Percentiles rank a stretch among this genome's conserved stretches.
Conservation (phyloP, 2,329 filamentous ascomycete species). For the Aspergillus calidoustus region DNA sequence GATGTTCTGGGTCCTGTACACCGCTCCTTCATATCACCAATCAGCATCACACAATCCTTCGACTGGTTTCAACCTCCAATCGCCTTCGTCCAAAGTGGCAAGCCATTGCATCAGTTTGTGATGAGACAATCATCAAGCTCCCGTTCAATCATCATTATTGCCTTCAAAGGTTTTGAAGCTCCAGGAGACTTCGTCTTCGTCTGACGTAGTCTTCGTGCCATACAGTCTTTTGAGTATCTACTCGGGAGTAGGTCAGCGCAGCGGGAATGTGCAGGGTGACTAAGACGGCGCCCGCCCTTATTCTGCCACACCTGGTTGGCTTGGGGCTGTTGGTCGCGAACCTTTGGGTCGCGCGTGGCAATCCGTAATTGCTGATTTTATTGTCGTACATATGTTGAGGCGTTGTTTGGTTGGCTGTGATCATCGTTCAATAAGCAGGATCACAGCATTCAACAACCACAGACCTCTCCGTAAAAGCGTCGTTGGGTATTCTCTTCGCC, state of each 20-base stretch:
- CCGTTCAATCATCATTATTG: slow-evolving; percentile 5
- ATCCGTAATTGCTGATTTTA: slow-evolving; percentile 18
- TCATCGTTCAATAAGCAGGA: slow-evolving; percentile 12
- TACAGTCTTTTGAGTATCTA: neutral
- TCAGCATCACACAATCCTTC: slow-evolving; percentile 18
- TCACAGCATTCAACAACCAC: neutral
- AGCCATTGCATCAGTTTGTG: slow-evolving; percentile 23
- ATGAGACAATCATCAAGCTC: slow-evolving; percentile 19
- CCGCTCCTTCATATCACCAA: slow-evolving; percentile 31
- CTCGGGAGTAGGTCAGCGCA: neutral
- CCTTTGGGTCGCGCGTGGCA: slow-evolving; percentile 24
- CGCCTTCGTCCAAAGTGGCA: slow-evolving; percentile 13
- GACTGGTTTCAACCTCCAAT: slow-evolving; percentile 11
- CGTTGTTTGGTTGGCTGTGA: slow-evolving; percentile 11
- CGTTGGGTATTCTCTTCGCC: too few species aligned
- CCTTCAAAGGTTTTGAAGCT: slow-evolving; percentile 10
- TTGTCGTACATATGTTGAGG: slow-evolving; percentile 15
- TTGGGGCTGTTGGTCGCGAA: slow-evolving; percentile 18
- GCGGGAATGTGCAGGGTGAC: neutral
- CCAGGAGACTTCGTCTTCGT: slow-evolving; percentile 5
- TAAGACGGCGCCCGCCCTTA: neutral
- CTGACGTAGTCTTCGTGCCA: neutral
- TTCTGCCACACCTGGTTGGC: neutral
- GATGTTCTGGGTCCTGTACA: slow-evolving; percentile 21
- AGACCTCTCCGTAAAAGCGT: too few species aligned